Conservation (phyloP, 2,329 filamentous ascomycete species). For the Verticillium dahliae region DNA sequence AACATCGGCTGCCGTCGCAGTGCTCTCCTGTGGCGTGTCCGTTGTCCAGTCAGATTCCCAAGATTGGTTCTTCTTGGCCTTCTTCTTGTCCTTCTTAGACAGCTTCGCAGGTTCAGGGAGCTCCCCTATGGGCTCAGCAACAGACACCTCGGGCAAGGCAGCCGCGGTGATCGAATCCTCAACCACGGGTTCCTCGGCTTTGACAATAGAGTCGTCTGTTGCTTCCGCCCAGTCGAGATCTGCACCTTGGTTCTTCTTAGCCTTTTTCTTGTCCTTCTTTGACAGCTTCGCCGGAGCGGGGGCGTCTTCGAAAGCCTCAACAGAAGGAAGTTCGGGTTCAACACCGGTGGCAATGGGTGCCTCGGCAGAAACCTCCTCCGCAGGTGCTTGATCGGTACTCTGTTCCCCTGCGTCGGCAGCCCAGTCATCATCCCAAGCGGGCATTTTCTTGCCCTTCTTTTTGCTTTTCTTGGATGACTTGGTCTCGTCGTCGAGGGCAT, state of each 20-base stretch:
- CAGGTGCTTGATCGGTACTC: background rate
- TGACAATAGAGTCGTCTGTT: background rate
- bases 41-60: background rate
- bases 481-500: constrained; percentile 8
- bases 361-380: constrained; percentile 13
- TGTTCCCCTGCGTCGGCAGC: background rate
- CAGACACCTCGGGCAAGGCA: background rate
- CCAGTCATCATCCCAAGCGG: constrained; percentile 2
- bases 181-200: background rate
- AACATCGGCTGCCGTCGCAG: constrained; percentile 5
- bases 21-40: constrained; percentile 6
- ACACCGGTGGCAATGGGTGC: background rate
- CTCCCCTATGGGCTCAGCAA: background rate
- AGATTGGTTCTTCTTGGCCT: constrained; percentile 14
- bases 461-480: constrained; percentile 5
- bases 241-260: constrained; percentile 13
- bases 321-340: background rate
- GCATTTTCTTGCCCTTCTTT: constrained; percentile 9
- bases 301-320: constrained; percentile 7
- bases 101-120: constrained; percentile 20
- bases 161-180: background rate
- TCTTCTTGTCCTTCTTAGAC: constrained; percentile 16
- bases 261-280: constrained; percentile 35
- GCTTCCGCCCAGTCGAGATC: background rate
- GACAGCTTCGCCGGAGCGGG: constrained; percentile 23